Conservation (phyloP, 139 green algal species). For the Nannochloris sp. region DNA sequence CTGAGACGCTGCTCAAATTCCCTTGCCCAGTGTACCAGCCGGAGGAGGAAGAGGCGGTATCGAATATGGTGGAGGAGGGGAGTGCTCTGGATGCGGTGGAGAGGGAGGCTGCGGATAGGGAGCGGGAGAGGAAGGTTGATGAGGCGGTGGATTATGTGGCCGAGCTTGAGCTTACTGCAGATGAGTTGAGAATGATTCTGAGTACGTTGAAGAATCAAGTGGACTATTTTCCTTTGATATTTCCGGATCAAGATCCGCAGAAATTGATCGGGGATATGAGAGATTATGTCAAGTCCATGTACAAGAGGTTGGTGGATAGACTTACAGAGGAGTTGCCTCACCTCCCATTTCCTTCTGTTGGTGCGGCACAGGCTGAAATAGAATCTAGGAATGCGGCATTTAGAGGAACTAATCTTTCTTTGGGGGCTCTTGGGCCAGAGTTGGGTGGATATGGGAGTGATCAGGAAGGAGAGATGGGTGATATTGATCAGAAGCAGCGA, state of each 20-base stretch:
- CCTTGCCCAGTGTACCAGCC: slow-evolving; percentile 45
- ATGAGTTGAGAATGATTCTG: slow-evolving; percentile 61
- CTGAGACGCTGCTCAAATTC: slow-evolving; percentile 41
- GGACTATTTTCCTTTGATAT: slow-evolving; percentile 34
- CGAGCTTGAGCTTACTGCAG: slow-evolving; percentile 73
- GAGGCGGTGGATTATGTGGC: slow-evolving; percentile 58
- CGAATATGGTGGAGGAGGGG: background rate
- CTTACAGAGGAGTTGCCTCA: slow-evolving; percentile 36
- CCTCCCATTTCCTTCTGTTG: slow-evolving; percentile 45
- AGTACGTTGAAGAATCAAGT: slow-evolving; percentile 21
- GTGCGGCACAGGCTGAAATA: slow-evolving; percentile 45
- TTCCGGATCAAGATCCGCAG: slow-evolving; percentile 1
- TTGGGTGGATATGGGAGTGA: background rate
- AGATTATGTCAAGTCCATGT: background rate
- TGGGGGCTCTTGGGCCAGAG: background rate
- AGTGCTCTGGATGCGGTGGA: background rate
- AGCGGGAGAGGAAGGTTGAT: slow-evolving; percentile 18
- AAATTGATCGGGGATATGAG: slow-evolving; percentile 11
- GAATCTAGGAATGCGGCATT: slow-evolving; percentile 53
- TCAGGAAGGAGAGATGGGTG: background rate
- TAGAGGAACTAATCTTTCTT: slow-evolving; percentile 1
- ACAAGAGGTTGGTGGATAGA: slow-evolving; percentile 10
- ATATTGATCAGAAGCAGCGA: background rate
- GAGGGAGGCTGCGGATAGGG: background rate
- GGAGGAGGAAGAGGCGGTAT: background rate